These are phyloP conservation scores for Yamadazyma sp. DNA, from an alignment of 805 yeast genomes.

Conservation along the genomic window DNA sequence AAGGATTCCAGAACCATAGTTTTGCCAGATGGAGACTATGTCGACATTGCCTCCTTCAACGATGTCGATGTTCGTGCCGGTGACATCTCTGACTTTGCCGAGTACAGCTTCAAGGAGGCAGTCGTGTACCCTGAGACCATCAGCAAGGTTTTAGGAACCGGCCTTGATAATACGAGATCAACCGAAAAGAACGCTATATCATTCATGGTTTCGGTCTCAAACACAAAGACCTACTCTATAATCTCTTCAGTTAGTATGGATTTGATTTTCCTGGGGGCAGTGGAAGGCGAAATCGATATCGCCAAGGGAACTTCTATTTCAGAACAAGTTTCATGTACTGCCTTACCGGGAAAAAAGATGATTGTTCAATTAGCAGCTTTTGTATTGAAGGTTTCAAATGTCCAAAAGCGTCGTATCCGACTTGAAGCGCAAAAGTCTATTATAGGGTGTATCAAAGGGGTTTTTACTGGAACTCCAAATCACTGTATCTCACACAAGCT, in stretches of 20 bases:
- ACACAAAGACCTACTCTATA: slow-evolving; percentile 1
- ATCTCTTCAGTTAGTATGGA: not conserved
- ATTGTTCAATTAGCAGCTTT: not conserved
- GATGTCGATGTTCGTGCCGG: slow-evolving; percentile 1
- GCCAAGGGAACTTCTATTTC: not conserved
- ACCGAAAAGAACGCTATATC: slow-evolving; percentile 5
- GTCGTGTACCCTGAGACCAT: not conserved
- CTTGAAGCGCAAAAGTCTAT: not conserved
- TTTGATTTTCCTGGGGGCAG: not conserved
- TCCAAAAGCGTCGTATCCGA: slow-evolving; percentile 4
- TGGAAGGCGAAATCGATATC: slow-evolving; percentile 4
- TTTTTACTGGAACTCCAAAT: not conserved
- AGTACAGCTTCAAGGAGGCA: slow-evolving; percentile 7
- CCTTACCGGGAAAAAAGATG: slow-evolving; percentile 4
- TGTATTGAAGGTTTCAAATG: not conserved
- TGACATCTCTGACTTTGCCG: slow-evolving; percentile 6
- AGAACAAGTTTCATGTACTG: slow-evolving; percentile 6
- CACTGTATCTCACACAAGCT: not conserved
- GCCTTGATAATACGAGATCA: slow-evolving; percentile 10
- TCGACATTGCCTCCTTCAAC: slow-evolving; percentile 8
- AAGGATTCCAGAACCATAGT: slow-evolving; percentile 15
- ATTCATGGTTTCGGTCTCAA: not conserved
- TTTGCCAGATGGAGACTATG: slow-evolving; percentile 12
- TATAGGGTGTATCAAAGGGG: slow-evolving; percentile 1
- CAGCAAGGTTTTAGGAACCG: slow-evolving; percentile 6